Percentiles rank a stretch among this genome's conserved stretches.
Conservation (phyloP, 2,329 filamentous ascomycete species). For the Xylaria sp. region DNA sequence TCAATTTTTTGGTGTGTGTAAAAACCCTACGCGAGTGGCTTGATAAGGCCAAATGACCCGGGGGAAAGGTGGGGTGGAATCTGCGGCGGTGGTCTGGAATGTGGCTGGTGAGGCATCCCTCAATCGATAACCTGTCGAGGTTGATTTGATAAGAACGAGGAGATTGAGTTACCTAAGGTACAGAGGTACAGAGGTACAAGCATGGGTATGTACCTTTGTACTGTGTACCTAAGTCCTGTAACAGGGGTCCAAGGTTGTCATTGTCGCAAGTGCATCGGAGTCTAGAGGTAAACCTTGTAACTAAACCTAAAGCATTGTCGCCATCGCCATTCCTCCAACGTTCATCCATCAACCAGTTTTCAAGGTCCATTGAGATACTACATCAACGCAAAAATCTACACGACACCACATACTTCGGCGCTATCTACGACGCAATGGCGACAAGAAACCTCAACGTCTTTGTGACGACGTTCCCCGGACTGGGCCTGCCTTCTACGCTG, state of each 20-base stretch:
- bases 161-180: background rate
- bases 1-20: conserved; percentile 43
- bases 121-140: conserved; percentile 7
- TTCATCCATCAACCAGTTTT: background rate
- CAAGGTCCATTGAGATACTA: background rate
- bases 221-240: background rate
- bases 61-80: conserved; percentile 25
- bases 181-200: background rate
- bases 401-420: conserved; percentile 14
- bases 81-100: background rate
- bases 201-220: background rate
- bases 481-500: conserved; percentile 82
- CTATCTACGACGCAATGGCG: conserved; percentile 52
- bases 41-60: conserved; percentile 33
- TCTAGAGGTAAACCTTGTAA: background rate
- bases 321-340: conserved; percentile 29
- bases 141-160: conserved; percentile 8
- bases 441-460: conserved; percentile 75
- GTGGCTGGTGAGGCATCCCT: conserved; percentile 27
- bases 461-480: conserved; percentile 81
- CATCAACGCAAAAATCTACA: conserved; percentile 38
- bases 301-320: background rate
- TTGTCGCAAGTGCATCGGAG: background rate
- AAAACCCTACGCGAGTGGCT: conserved; percentile 41
- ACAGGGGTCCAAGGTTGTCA: background rate